Evolutionary conservation across 2,329 filamentous ascomycete genomes (phyloP).

Genomic region (Fusarium sp.): DNA sequence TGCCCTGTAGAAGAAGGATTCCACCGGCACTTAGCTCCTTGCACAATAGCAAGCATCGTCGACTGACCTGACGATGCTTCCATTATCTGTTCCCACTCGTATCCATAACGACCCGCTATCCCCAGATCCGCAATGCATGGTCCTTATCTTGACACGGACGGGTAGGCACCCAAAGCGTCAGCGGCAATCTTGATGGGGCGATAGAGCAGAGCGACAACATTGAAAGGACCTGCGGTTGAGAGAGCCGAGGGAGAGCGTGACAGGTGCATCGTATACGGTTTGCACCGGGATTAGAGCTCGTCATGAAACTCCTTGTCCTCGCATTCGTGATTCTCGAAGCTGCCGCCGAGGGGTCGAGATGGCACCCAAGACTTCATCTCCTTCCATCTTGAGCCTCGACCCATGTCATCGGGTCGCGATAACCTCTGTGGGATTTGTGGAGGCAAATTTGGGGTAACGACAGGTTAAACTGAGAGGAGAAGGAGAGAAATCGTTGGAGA

Average conservation of each 20-base stretch:
- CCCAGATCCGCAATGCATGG: constrained; percentile 7
- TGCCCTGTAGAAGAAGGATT: neutral
- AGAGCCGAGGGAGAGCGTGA: neutral
- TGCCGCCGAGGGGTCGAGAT: neutral
- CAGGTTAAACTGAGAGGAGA: neutral
- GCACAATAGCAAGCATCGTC: neutral
- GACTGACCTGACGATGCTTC: neutral
- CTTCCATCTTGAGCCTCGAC: constrained; percentile 27
- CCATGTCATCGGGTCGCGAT: constrained; percentile 26
- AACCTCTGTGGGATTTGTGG: constrained; percentile 12
- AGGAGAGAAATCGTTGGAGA: neutral
- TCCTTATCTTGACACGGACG: constrained; percentile 7
- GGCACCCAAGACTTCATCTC: neutral
- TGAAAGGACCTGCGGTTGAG: neutral
- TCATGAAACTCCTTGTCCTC: neutral
- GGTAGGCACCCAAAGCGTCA: neutral
- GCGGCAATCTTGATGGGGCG: constrained; percentile 1
- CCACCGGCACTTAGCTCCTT: constrained; percentile 2
- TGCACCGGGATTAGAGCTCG: neutral
- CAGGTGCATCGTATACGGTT: neutral
- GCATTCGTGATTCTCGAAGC: neutral
- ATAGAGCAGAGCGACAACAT: neutral
- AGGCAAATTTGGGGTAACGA: constrained; percentile 19
- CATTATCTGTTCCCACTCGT: constrained; percentile 4
- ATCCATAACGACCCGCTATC: constrained; percentile 14